A percentile compares a stretch with the other conserved stretches of the same genome.
Evolutionary conservation across 768 basidiomycete species (phyloP).

Genomic region (Russula earlei): DNA sequence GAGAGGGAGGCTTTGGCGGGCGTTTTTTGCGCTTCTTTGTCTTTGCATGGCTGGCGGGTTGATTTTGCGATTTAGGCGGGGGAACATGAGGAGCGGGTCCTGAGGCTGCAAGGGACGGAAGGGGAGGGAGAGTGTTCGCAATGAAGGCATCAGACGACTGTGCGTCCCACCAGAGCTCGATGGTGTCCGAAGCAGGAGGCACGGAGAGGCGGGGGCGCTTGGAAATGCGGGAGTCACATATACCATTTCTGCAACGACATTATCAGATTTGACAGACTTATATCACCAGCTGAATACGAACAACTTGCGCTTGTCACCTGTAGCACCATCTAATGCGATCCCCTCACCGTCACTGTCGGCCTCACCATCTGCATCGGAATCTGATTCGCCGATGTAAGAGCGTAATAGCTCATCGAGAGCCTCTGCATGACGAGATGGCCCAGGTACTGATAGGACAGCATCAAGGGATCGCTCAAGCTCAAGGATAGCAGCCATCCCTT

Average conservation of each 20-base stretch:
- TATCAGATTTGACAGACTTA: neutral
- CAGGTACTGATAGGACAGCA: slow-evolving; percentile 16
- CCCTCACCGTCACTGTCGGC: slow-evolving; percentile 25
- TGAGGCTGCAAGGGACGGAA: slow-evolving; percentile 17
- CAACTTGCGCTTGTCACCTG: slow-evolving; percentile 63
- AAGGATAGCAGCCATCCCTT: slow-evolving; percentile 63
- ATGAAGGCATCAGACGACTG: slow-evolving; percentile 17
- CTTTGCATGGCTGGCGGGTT: slow-evolving; percentile 21
- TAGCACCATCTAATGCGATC: slow-evolving; percentile 25
- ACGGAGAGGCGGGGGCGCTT: slow-evolving; percentile 51
- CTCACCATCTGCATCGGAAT: slow-evolving; percentile 22
- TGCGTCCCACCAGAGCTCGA: slow-evolving; percentile 21
- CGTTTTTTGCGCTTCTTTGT: slow-evolving; percentile 29
- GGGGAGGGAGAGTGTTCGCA: slow-evolving; percentile 18
- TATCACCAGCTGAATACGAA: slow-evolving; percentile 19
- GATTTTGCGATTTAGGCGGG: slow-evolving; percentile 9
- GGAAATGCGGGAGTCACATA: slow-evolving; percentile 38
- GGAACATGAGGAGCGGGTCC: slow-evolving; percentile 21
- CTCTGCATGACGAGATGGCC: slow-evolving; percentile 1
- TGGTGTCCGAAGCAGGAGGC: slow-evolving; percentile 1
- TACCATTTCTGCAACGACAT: slow-evolving; percentile 23
- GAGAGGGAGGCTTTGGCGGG: slow-evolving; percentile 24
- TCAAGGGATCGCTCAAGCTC: slow-evolving; percentile 49
- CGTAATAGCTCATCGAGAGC: neutral
- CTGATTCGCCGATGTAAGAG: slow-evolving; percentile 18